A percentile compares a stretch with the other conserved stretches of the same genome.
Evolutionary conservation across 257 asterid species (phyloP).

Genomic region (Penstemon newberryi): DNA sequence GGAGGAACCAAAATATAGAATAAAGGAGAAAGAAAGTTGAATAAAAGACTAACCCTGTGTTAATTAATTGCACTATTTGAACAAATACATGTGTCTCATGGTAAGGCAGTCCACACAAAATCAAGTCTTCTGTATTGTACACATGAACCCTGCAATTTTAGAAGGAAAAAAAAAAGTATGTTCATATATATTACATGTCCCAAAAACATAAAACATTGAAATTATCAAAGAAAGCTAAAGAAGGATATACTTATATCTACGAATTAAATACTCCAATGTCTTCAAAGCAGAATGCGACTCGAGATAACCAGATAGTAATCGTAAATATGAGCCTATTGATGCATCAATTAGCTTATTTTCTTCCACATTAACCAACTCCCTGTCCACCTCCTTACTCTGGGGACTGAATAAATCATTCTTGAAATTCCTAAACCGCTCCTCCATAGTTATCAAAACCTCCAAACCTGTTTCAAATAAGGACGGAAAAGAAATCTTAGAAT

Average conservation of each 20-base stretch:
- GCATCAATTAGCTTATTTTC: conserved; percentile 66
- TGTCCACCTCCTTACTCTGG: conserved; percentile 71
- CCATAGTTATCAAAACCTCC: conserved; percentile 54
- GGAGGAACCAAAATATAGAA: not conserved
- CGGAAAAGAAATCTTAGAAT: not conserved
- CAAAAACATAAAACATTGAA: not conserved
- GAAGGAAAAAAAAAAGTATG: not conserved
- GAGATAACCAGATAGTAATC: conserved; percentile 66
- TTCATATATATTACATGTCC: not conserved
- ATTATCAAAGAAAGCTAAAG: not conserved
- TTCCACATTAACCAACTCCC: conserved; percentile 62
- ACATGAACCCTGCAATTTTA: conserved; percentile 61
- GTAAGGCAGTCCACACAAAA: conserved; percentile 83
- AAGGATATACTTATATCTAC: conserved; percentile 69
- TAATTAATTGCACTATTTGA: conserved; percentile 65
- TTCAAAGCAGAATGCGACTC: conserved; percentile 57
- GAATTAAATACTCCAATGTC: conserved; percentile 84
- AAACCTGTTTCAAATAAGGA: conserved; percentile 50
- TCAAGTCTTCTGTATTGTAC: conserved; percentile 70
- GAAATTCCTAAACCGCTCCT: conserved; percentile 63
- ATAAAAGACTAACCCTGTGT: conserved; percentile 55
- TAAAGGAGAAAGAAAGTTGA: not conserved
- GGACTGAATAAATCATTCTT: conserved; percentile 70
- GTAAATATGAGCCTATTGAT: conserved; percentile 62
- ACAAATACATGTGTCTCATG: conserved; percentile 87